Evolutionary conservation across 495 filamentous ascomycete genomes (phyloP), one percentile per base, ranked within the genome.

Genomic region (Talaromyces wortmannii): DNA sequence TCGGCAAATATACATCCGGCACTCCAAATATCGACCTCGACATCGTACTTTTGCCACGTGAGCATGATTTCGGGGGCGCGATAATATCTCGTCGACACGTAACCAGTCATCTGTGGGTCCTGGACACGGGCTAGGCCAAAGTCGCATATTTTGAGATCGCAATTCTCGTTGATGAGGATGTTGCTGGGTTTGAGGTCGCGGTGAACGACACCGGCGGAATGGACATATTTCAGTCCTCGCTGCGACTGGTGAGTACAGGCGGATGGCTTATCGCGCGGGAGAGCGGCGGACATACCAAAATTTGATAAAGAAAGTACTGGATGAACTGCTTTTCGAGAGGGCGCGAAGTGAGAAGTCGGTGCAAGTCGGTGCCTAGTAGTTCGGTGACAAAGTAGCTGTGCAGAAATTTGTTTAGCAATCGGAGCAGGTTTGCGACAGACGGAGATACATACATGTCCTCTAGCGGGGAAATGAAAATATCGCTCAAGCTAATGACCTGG

Each of bases 81-180:
- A 76, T 98, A 98, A 79, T 98, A 98, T 76, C 94, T 81, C 50
- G 94, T 98, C 48, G 94, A 98, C 44, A 98, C 94, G 66, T 98
- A 98, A 63, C 94, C 94, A 42, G 94, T 98, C 94, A 98, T 98
- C 73, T 98, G 94, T n/a, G 94, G 94, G 64, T 98, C 94, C 71
- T 98, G 94, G 64, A 98, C 96, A 64, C 94, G 89, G 43, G 94
- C 94, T 53, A 98, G 78, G 56, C 94, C 94, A 63, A 98, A 98
- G 69, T 98, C 94, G 80, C 94, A 98, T 70, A 98, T 98, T 76
- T 98, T 98, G 53, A 98, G 76, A 69, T 98, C 94, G 72, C 94
- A 98, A 68, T 98, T 98, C 73, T 98, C 94, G 71, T 98, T 98
- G 73, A 98, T 91, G 48, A 98, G 79, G 65, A 98, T 98, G 73